Conservation (phyloP, 331 rosid genomes). For the Stylosanthes scabra region DNA sequence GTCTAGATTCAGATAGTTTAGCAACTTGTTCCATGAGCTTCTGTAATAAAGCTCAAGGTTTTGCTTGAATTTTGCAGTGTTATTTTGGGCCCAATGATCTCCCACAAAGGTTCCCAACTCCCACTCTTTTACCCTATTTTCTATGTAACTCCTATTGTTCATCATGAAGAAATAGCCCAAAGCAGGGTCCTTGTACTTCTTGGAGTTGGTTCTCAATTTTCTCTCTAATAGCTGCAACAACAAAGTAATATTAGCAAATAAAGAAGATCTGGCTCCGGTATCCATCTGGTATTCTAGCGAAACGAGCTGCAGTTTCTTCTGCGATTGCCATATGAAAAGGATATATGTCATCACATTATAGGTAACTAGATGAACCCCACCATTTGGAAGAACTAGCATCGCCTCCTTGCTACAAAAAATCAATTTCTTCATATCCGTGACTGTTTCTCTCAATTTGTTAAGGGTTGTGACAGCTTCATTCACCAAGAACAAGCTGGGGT, state of each 20-base stretch:
- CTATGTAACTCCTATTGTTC: constrained; percentile 51
- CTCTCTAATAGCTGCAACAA: constrained; percentile 68
- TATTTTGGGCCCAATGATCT: constrained; percentile 43
- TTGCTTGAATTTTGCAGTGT: constrained; percentile 48
- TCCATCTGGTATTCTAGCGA: constrained; percentile 71
- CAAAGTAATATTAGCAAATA: constrained; percentile 57
- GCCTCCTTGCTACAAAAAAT: too few species aligned
- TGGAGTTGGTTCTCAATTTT: constrained; percentile 63
- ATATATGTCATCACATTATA: too few species aligned
- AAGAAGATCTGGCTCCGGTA: constrained; percentile 40
- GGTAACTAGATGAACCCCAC: too few species aligned
- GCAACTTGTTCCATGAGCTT: constrained; percentile 61
- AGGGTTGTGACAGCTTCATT: constrained; percentile 67
- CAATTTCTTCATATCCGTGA: constrained; percentile 13
- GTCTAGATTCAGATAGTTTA: constrained; percentile 47
- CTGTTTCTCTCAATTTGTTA: constrained; percentile 70
- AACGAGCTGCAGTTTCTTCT: constrained; percentile 10
- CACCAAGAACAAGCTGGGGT: constrained; percentile 54
- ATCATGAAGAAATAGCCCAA: constrained; percentile 57
- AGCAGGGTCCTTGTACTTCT: constrained; percentile 55
- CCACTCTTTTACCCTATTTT: neutral
- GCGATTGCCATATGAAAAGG: too few species aligned
- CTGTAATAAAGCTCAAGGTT: constrained; percentile 50
- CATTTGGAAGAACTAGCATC: too few species aligned
- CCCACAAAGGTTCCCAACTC: neutral